Evolutionary conservation across 2,329 filamentous ascomycete species (phyloP), one percentile per base, ranked within the genome.

Genomic region (Moelleriella libera): DNA sequence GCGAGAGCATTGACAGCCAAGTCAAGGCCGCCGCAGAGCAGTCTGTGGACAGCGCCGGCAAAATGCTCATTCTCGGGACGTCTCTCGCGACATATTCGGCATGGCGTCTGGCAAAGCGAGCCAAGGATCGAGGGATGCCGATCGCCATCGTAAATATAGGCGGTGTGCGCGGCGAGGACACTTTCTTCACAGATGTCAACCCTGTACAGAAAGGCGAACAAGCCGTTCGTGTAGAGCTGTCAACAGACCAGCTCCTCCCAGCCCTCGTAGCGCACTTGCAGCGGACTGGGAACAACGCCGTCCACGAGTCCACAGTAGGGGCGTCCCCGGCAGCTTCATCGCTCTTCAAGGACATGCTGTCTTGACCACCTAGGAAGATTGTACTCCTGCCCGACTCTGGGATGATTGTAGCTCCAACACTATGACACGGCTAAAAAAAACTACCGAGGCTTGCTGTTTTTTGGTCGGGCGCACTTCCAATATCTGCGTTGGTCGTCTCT

Each of bases 11-110:
- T 45, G 70, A 77, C 0, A 63, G 67, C 1, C 58, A 66, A 1
- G 81, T 89, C 37, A 96, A 94, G 62, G 63, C 68, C 1, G 80
- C 80, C 0, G 90, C 89, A 1, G 89, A 97, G 59, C 68, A 78
- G 30, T 84, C 85, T 10, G 79, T 97, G 45, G 86, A 96, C 57
- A 74, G 75, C 30, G 85, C 88, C 1, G 80, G 80, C 5, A 78
- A 79, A 50, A 65, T 97, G 37, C 69, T 97, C 28, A 76, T 97
- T 7, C 63, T 97, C 12, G 92, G 89, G 4, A 96, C 87, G 37
- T 95, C 87, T 51, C 73, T 97, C 44, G 92, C 92, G 5, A 97
- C 92, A 0, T 97, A 94, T 63, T 95, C 88, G 9, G 92, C 92
- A 0, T 98, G 88, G 88, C 74, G 90, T 49, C 65, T 98, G 47